Conservation (phyloP, 306 rosid species). For the Vicia sativa region DNA sequence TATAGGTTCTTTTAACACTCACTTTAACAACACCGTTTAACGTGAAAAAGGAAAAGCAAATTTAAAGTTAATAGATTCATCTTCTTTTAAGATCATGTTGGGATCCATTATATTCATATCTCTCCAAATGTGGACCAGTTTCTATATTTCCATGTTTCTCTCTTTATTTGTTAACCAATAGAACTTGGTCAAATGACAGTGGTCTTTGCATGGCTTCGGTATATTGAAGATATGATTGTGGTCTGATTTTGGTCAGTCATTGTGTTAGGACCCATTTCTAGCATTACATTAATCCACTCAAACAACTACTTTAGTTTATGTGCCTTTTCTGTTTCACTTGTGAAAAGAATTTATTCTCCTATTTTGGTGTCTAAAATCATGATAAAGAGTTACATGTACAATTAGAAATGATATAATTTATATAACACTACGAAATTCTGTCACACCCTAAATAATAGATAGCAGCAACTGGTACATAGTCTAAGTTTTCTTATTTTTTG, state of each 20-base stretch:
- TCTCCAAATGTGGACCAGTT: constrained; percentile 46
- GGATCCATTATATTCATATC: constrained; percentile 53
- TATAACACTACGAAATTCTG: too few relatives aligned
- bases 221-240: constrained; percentile 30
- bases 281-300: constrained; percentile 40
- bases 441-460: too few relatives aligned
- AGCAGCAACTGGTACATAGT: too few relatives aligned
- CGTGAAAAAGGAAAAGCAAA: constrained; percentile 42
- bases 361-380: background rate
- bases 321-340: constrained; percentile 31
- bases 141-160: constrained; percentile 16
- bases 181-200: constrained; percentile 44
- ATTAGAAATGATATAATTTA: too few relatives aligned
- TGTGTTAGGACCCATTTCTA: constrained; percentile 37
- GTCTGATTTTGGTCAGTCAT: constrained; percentile 1
- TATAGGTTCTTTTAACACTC: constrained; percentile 11
- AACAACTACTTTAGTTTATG: constrained; percentile 22
- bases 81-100: constrained; percentile 56
- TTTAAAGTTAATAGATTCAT: constrained; percentile 39
- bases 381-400: too few relatives aligned
- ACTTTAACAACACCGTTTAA: constrained; percentile 38
- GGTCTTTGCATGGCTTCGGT: constrained; percentile 26
- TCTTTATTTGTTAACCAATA: background rate
- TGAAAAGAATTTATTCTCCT: background rate
- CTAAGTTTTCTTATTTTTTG: too few relatives aligned